Evolutionary conservation across 2,329 filamentous ascomycete species (phyloP), one percentile per base, ranked within the genome.

Genomic region (Fusarium paranaense): DNA sequence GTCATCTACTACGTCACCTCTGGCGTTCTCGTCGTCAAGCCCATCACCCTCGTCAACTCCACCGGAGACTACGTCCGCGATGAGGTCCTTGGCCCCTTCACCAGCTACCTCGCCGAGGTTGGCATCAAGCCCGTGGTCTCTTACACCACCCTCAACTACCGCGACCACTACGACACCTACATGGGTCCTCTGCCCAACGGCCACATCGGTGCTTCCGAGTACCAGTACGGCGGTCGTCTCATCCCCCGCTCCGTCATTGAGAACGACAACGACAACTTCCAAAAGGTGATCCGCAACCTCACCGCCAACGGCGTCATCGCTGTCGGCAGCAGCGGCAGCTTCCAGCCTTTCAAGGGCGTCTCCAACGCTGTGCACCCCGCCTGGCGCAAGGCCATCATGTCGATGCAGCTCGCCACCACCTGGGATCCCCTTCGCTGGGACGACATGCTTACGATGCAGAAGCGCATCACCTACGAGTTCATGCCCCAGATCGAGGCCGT

Each of bases 1-100:
- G 79, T 83, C 32, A 81, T 86, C n/a, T 88, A 85, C 78, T 75
- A 71, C 2, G 59, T 76, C 11, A 78, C 73, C 8, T 18, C 13
- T 10, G 50, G 64, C 25, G 69, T 79, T 65, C 87, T 89, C 69
- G 64, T 77, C 6, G 82, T 89, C 45, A 80, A 81, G 6, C 83
- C 85, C 4, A 72, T 89, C 13, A 88, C 86, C 0, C 82, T 81
- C 1, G 87, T 85, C 35, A 83, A 85, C 70, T 84, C 85, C 18
- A 84, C 82, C 1, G 79, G 80, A 0, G 80, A 78, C 6, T 79
- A 87, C 27, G 79, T 87, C 9, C 67, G 70, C 10, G 78, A 82
- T n/a, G 75, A 72, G 13, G 83, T 88, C n/a, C 79, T 90, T n/a
- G 72, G 79, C 35, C 78, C 73, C 2, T 75, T 79, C 32, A 69